A percentile compares a stretch with the other conserved stretches of the same genome.
These are phyloP conservation scores for Eucalyptus globulus DNA, from an alignment of 345 rosid species.

Conservation along the genomic window DNA sequence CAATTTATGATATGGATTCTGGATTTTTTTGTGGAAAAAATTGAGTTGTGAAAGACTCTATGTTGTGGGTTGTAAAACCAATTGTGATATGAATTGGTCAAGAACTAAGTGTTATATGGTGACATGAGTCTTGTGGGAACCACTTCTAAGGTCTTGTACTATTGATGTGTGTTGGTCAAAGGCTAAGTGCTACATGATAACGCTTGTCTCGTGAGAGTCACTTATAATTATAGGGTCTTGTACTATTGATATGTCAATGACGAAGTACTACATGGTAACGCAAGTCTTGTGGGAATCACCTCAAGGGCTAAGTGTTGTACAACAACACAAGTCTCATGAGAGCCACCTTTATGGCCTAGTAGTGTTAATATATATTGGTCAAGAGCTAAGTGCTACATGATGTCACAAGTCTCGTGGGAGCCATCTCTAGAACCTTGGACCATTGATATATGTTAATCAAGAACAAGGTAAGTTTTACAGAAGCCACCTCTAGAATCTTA, in stretches of 20 bases:
- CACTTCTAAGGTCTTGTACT: not conserved
- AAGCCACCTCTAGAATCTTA: not conserved
- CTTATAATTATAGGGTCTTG: not conserved
- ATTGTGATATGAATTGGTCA: not conserved
- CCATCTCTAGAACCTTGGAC: not conserved
- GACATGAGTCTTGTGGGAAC: not conserved
- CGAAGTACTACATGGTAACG: rapidly evolving
- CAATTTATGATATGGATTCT: not conserved
- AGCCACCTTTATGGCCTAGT: not conserved
- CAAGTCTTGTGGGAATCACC: not conserved
- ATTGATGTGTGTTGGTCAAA: not conserved
- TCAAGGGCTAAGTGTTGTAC: not conserved
- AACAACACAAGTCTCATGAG: not conserved
- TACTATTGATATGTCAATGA: not conserved
- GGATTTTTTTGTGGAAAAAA: not conserved
- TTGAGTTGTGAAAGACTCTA: too few relatives aligned
- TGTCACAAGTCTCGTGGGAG: not conserved
- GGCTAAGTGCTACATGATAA: not conserved
- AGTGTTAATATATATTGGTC: not conserved
- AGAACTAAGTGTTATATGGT: not conserved
- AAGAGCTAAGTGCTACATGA: not conserved
- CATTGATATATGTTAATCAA: not conserved
- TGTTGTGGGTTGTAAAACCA: not conserved
- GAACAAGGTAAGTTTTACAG: too few relatives aligned
- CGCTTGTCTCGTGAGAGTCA: rapidly evolving